Percentiles rank a stretch among this genome's conserved stretches.
Conservation (phyloP, 2,329 filamentous ascomycete species). For the Ciborinia camelliae region DNA sequence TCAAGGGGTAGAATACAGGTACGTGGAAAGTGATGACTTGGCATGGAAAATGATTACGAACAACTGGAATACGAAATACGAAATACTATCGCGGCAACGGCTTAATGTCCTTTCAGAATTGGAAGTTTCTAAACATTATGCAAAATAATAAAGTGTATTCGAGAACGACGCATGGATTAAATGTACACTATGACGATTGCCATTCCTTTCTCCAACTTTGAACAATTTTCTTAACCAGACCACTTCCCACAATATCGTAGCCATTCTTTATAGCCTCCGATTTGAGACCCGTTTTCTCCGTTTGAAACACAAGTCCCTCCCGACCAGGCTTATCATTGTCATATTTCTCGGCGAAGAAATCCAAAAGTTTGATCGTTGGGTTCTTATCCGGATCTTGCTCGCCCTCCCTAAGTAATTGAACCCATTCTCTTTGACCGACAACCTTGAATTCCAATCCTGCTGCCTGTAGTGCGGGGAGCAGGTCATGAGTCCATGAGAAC, state of each 20-base stretch:
- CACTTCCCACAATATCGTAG: conserved; percentile 41
- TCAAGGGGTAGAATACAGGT: not conserved
- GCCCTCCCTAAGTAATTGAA: conserved; percentile 43
- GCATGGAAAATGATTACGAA: not conserved
- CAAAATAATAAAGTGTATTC: not conserved
- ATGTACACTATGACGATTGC: not conserved
- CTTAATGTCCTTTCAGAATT: not conserved
- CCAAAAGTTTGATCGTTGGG: conserved; percentile 52
- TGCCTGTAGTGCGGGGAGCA: conserved; percentile 49
- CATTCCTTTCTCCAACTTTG: conserved; percentile 34
- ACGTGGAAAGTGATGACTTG: not conserved
- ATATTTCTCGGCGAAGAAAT: conserved; percentile 51
- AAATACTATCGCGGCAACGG: not conserved
- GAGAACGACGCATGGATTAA: not conserved
- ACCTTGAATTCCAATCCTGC: conserved; percentile 46
- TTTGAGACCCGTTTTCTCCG: conserved; percentile 33
- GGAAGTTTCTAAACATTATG: not conserved
- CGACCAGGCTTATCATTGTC: conserved; percentile 43
- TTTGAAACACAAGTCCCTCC: conserved; percentile 42
- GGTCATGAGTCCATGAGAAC: conserved; percentile 48
- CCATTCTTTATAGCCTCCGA: conserved; percentile 37
- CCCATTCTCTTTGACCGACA: conserved; percentile 46
- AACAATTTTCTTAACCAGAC: conserved; percentile 41
- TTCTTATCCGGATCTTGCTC: conserved; percentile 49
- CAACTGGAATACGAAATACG: too few species aligned